A percentile compares a stretch with the other conserved stretches of the same genome.
phyloP scores from a whole-genome alignment of 257 asterid genomes.

The Mitragyna speciosa region DNA sequence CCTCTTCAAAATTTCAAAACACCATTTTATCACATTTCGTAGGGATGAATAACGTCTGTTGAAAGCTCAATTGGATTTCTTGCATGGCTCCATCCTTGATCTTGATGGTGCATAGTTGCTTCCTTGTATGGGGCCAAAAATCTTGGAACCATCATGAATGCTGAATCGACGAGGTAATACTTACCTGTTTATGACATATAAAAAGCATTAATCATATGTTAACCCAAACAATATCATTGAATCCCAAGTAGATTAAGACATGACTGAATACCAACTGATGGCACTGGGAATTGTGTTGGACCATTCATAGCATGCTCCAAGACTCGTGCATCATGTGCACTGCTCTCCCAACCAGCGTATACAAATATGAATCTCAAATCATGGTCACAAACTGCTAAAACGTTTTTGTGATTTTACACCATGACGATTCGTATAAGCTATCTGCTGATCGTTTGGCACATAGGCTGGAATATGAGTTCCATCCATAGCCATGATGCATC shows the following conservation, averaged over 20 bases:
- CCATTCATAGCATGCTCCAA: neutral
- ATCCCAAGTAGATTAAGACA: too few species aligned
- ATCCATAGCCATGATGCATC: neutral
- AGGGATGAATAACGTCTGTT: neutral
- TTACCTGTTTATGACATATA: neutral
- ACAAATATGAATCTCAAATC: neutral
- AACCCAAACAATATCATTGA: too few species aligned
- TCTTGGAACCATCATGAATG: neutral
- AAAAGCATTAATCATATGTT: too few species aligned
- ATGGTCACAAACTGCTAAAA: neutral
- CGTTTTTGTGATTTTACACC: neutral
- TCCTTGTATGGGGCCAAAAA: neutral
- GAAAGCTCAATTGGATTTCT: neutral
- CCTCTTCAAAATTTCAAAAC: neutral
- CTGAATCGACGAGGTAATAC: neutral
- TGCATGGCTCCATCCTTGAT: neutral
- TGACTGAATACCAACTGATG: too few species aligned
- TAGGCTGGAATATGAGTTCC: neutral
- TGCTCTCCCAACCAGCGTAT: neutral
- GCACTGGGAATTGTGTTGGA: too few species aligned
- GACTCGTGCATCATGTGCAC: neutral
- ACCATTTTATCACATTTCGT: neutral
- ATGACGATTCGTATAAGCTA: neutral
- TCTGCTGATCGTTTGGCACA: neutral
- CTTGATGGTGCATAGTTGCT: neutral